Evolutionary conservation across 805 yeast species (phyloP).

Genomic region (Saccharomyces cerevisiae): DNA sequence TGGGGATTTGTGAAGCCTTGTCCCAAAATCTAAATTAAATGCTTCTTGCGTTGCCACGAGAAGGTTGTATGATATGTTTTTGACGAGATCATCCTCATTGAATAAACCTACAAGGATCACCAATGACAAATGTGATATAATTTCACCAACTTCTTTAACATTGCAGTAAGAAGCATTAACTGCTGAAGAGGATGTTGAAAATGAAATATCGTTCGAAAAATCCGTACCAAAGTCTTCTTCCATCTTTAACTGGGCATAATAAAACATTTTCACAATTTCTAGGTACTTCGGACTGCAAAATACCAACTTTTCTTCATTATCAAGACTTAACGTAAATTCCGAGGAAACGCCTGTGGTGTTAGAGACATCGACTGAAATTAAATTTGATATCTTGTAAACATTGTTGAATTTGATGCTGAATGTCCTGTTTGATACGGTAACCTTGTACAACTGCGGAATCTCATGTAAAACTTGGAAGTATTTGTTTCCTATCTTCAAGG

Average conservation of each 20-base stretch:
- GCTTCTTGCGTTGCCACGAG: conserved; percentile 49
- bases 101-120: conserved; percentile 60
- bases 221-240: conserved; percentile 29
- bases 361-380: conserved; percentile 34
- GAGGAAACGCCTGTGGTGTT: conserved; percentile 37
- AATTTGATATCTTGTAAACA: conserved; percentile 34
- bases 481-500: conserved; percentile 56
- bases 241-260: conserved; percentile 50
- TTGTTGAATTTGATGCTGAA: conserved; percentile 33
- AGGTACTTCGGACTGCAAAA: conserved; percentile 39
- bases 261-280: conserved; percentile 60
- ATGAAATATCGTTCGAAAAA: conserved; percentile 8
- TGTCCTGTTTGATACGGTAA: conserved; percentile 22
- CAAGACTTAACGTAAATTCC: conserved; percentile 40
- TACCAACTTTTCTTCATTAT: conserved; percentile 29
- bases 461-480: conserved; percentile 46
- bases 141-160: conserved; percentile 24
- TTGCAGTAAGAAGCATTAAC: conserved; percentile 4
- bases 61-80: conserved; percentile 53
- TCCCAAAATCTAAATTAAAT: conserved; percentile 51
- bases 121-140: conserved; percentile 54
- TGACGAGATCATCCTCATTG: conserved; percentile 46
- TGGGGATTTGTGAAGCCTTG: conserved; percentile 42
- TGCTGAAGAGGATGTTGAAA: not conserved
- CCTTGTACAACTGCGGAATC: conserved; percentile 33